phyloP scores from a whole-genome alignment of 768 basidiomycete genomes.

The Lactifluus piperatus region DNA sequence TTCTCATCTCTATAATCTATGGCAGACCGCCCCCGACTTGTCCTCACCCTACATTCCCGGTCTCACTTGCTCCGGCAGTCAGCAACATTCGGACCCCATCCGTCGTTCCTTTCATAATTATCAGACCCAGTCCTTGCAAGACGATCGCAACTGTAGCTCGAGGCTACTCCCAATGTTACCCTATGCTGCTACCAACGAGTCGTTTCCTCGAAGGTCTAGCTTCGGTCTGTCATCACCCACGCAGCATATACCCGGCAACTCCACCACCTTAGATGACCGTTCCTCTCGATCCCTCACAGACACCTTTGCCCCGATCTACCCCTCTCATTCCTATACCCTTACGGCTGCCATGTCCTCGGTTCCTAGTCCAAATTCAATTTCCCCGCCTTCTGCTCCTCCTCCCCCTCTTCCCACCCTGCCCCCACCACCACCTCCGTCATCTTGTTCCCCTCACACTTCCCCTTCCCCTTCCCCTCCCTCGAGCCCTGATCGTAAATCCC shows the following conservation, averaged over 20 bases:
- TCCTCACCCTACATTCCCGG: constrained; percentile 4
- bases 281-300: constrained; percentile 5
- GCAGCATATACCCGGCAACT: constrained; percentile 1
- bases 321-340: constrained; percentile 16
- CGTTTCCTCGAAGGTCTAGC: background rate
- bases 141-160: constrained; percentile 6
- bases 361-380: background rate
- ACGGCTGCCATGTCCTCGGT: constrained; percentile 11
- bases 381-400: background rate
- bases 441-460: constrained; percentile 1
- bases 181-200: background rate
- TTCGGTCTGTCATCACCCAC: background rate
- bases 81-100: background rate
- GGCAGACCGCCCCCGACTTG: constrained; percentile 7
- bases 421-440: background rate
- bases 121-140: constrained; percentile 3
- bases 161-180: constrained; percentile 16
- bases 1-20: constrained; percentile 8
- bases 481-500: constrained; percentile 1
- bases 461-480: constrained; percentile 10
- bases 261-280: constrained; percentile 5
- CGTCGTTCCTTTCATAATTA: constrained; percentile 6
- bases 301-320: constrained; percentile 4
- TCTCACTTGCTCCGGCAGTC: background rate
- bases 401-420: background rate